Evolutionary conservation across 352 stramenopile species (phyloP), one percentile per base, ranked within the genome.

Genomic region (Phytophthora agathidicida): DNA sequence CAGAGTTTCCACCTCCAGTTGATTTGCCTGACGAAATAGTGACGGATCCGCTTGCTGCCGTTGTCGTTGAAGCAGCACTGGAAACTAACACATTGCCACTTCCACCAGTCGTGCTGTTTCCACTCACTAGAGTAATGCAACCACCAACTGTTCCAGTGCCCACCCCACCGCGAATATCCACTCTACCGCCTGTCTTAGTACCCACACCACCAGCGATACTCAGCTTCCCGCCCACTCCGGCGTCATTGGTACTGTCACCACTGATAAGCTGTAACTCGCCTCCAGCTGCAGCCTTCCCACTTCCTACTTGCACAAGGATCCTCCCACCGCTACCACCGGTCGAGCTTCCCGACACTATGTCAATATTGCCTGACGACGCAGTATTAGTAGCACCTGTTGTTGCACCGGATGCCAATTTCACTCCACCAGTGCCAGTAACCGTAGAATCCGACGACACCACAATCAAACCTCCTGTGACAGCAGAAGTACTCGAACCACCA

Each of bases 71-170:
- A 22, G 76, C 71, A 45, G 61, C 75, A 35, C 65, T 68, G 17
- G 91, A 42, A n/a, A 80, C 46, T 7, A 93, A 33, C 33, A 77
- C 59, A 24, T 83, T 80, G 20, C 83, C 81, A 39, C 58, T 57
- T 24, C 80, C 77, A 47, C 77, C 77, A 65, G 65, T 74, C 1
- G 65, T 28, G 9, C 63, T 51, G 2, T 33, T 32, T 20, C 63
- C 57, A 10, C 37, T 59, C 10, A 53, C 32, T 22, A 72, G 55
- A 6, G 83, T 22, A 55, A 80, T 47, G 45, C 52, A 37, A 11
- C 63, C 26, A 5, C 65, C 61, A 32, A 37, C 39, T 19, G 49
- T 36, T 1, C 38, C 35, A 9, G 41, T 53, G 13, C 64, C 64
- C 3, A 26, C 30, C 3, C 68, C 68, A 47, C 65, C 64, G 14